A percentile compares a stretch with the other conserved stretches of the same genome.
These are phyloP conservation scores for Alternaria burnsii DNA, from an alignment of 2,329 filamentous ascomycete species.

Conservation along the genomic window DNA sequence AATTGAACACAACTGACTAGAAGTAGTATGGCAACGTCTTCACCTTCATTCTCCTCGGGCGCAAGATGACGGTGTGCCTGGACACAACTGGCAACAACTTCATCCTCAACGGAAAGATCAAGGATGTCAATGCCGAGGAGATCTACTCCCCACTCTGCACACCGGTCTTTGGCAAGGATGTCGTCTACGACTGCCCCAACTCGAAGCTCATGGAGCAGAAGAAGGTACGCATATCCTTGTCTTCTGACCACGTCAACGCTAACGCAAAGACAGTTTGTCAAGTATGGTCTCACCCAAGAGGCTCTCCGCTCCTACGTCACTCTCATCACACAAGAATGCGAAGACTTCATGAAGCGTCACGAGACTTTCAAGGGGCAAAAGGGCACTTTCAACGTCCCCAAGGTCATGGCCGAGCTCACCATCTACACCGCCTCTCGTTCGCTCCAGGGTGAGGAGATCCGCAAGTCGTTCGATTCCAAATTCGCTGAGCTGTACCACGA, in stretches of 20 bases:
- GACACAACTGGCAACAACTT: slow-evolving; percentile 88
- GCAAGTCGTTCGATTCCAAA: slow-evolving; percentile 78
- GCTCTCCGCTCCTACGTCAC: slow-evolving; percentile 80
- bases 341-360: slow-evolving; percentile 74
- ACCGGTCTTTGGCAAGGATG: slow-evolving; percentile 80
- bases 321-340: slow-evolving; percentile 78
- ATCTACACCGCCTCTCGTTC: slow-evolving; percentile 89
- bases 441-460: slow-evolving; percentile 84
- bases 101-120: slow-evolving; percentile 88
- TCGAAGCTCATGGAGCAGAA: slow-evolving; percentile 96
- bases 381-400: slow-evolving; percentile 75
- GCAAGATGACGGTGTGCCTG: slow-evolving; percentile 86
- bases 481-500: slow-evolving; percentile 88
- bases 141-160: slow-evolving; percentile 81
- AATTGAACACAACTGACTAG: slow-evolving; percentile 29
- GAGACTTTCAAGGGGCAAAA: slow-evolving; percentile 72
- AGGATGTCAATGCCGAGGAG: slow-evolving; percentile 89
- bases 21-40: slow-evolving; percentile 84
- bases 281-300: slow-evolving; percentile 78
- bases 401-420: slow-evolving; percentile 83
- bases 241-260: neutral
- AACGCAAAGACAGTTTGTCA: slow-evolving; percentile 70
- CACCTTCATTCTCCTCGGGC: slow-evolving; percentile 86
- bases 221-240: slow-evolving; percentile 66
- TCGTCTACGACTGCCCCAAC: slow-evolving; percentile 91